Evolutionary conservation across 768 basidiomycete species (phyloP), one percentile per base, ranked within the genome.

Genomic region (Myochromella boudieri): DNA sequence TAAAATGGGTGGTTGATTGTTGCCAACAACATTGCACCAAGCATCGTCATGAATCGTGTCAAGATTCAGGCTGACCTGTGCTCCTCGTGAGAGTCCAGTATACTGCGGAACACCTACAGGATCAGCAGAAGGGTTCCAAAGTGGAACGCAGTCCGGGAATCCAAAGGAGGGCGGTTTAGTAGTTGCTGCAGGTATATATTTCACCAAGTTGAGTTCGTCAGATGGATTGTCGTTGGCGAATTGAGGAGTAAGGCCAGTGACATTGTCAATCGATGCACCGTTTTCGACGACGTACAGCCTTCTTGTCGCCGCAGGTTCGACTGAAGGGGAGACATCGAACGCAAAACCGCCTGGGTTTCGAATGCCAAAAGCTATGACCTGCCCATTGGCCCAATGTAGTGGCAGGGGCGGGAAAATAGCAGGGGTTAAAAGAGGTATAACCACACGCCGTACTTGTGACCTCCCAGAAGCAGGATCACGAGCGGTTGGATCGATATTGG

Each of bases 201-300:
- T 32, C 10, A 69, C 60, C 42, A 65, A 42, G 33, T 71, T 59
- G n/a, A 71, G 43, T 47, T 74, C 70, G 45, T 74, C 70, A 0
- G 72, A 68, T 0, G 72, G 73, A 46, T 75, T 72, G 54, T 75
- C 72, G 47, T 73, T 75, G n/a, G 65, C 69, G 46, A 74, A 71
- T 5, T 61, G 43, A 9, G 61, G 27, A 0, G 71, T 71, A 1
- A 66, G 66, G 11, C 40, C 31, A 12, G 40, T 42, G 10, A 66
- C 61, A 42, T 68, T 66, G 52, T 72, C 70, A 38, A 74, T 72
- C 18, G 69, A 70, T 4, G 72, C 68, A 5, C 68, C 70, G 39
- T 75, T 75, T 42, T 74, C 72, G 18, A 74, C 65, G 7, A 70
- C 63, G 28, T 65, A 66, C 1, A 74, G 56, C 3, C 21, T 48